Base-by-base conservation (phyloP, 768 basidiomycete genomes). In the Punctularia strigosozonata region DNA sequence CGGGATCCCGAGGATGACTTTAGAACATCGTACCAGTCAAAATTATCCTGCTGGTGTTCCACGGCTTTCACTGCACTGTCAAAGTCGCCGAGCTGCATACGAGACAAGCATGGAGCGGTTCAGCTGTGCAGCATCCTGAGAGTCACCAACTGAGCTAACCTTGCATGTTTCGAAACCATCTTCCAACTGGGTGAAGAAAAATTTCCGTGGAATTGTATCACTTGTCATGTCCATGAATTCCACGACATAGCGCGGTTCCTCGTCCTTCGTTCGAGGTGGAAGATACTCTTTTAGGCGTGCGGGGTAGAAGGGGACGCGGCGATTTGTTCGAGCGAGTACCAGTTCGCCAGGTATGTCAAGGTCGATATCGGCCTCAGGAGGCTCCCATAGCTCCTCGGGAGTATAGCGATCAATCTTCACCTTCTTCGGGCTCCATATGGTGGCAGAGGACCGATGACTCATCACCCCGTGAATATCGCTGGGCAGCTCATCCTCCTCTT, bases 301-400 rank as follows among this genome's bases (percentile, higher is more conserved):
- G 2, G 84, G 81, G 84, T 84, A 88, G 47, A 77, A 78, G 4
- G 48, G 45, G 5, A 52, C 52, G 17, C 46, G 50, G 39, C 56
- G 56, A 31, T 46, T 56, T 3, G 66, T 69, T 18, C 61, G 52
- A 5, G 77, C 77, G 10, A 85, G 61, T 2, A 85, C 59, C 1
- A 76, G 54, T 52, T 86, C 83, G 3, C 80, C 84, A 3, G 80
- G 81, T 25, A 84, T 71, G 13, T 67, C 55, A 18, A 80, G 61
- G 1, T 61, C 53, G 3, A 58, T 57, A 44, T 82, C 76, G 2
- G 63, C 55, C 13, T 57, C 62, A 4, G 68, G 68, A 7, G 67
- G 64, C 1, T 59, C 57, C 63, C 59, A 67, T 6, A 22, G 31
- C n/a, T 18, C 30, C 24, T 46, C 42, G 39, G 24, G 8, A 22